Evolutionary conservation across 306 rosid species (phyloP).

Genomic region (Acmispon strigosus): DNA sequence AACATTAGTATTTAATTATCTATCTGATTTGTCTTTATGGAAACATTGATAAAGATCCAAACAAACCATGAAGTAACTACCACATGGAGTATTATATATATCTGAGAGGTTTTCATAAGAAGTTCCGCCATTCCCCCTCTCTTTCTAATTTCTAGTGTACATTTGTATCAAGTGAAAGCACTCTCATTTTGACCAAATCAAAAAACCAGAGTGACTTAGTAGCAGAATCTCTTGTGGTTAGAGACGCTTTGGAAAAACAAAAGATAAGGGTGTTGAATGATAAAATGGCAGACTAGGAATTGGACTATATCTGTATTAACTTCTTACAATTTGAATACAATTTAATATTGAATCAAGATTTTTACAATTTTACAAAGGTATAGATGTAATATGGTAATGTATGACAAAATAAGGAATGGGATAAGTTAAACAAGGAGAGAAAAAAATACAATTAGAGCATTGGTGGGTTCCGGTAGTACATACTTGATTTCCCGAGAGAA

Average conservation of each 20-base stretch:
- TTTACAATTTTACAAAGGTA: neutral
- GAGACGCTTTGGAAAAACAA: neutral
- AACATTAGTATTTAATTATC: neutral
- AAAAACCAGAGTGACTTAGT: neutral
- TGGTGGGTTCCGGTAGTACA: too few species aligned
- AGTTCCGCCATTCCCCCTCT: conserved; percentile 13
- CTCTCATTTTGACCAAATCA: too few species aligned
- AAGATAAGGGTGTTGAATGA: neutral
- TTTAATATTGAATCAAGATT: neutral
- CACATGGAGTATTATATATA: neutral
- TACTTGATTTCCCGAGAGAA: too few species aligned
- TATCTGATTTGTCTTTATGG: neutral
- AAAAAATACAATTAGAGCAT: neutral
- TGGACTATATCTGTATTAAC: too few species aligned
- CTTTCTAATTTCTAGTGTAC: too few species aligned
- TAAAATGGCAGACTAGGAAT: neutral
- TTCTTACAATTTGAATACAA: too few species aligned
- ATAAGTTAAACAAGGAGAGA: neutral
- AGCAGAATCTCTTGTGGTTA: neutral
- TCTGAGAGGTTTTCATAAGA: neutral
- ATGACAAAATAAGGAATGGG: neutral
- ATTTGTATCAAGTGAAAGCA: too few species aligned
- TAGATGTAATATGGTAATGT: too few species aligned
- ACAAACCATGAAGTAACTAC: neutral
- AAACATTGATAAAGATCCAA: neutral